phyloP scores from a whole-genome alignment of 2,329 filamentous ascomycete genomes.

The Gyromitra esculenta region DNA sequence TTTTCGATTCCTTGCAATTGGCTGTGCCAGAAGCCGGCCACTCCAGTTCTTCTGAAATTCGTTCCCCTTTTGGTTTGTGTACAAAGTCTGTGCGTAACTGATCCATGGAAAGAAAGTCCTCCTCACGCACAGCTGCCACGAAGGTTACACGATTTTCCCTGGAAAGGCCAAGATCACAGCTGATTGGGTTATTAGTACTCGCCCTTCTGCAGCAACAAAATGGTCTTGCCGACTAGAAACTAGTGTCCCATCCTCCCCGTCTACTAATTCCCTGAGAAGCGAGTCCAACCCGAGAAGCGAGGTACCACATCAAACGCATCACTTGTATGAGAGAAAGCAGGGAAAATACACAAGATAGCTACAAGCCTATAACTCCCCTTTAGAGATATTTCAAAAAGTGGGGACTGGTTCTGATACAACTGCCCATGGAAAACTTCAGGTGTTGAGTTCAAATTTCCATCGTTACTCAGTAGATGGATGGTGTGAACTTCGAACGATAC shows the following conservation, averaged over 20 bases:
- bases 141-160: slow-evolving; percentile 37
- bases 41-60: slow-evolving; percentile 43
- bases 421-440: slow-evolving; percentile 1
- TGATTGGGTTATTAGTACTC: slow-evolving; percentile 35
- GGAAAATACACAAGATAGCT: slow-evolving; percentile 6
- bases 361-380: slow-evolving; percentile 2
- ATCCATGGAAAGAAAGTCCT: slow-evolving; percentile 36
- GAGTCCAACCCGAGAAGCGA: slow-evolving; percentile 44
- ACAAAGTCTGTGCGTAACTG: slow-evolving; percentile 39
- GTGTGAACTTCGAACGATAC: not conserved
- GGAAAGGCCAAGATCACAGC: slow-evolving; percentile 12
- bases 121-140: slow-evolving; percentile 38
- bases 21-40: slow-evolving; percentile 35
- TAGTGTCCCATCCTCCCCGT: slow-evolving; percentile 14
- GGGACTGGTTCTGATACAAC: slow-evolving; percentile 23
- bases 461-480: not conserved
- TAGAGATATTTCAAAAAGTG: slow-evolving; percentile 14
- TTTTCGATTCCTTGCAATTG: slow-evolving; percentile 31
- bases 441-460: not conserved
- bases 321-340: slow-evolving; percentile 6
- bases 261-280: slow-evolving; percentile 41
- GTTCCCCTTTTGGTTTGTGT: slow-evolving; percentile 45
- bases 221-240: slow-evolving; percentile 35
- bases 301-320: slow-evolving; percentile 27
- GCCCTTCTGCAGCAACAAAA: slow-evolving; percentile 30